These are phyloP conservation scores for Silene noctiflora DNA, from an alignment of 179 eudicot species.

Conservation along the genomic window DNA sequence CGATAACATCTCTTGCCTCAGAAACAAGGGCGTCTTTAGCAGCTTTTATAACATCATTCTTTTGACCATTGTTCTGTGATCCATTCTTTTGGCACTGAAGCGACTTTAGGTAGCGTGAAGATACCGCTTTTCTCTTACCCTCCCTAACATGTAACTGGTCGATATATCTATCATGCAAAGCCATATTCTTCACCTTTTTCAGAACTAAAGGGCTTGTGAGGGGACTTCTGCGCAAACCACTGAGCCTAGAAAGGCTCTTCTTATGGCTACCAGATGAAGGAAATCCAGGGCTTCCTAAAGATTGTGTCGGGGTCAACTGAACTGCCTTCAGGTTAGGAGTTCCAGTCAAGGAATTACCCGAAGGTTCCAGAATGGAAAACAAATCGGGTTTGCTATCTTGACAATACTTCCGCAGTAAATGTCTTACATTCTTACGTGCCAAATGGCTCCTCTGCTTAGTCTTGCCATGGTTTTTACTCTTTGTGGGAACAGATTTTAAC, in stretches of 20 bases:
- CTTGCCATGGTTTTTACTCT: slow-evolving; percentile 34
- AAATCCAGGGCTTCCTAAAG: background rate
- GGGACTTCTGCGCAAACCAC: slow-evolving; percentile 31
- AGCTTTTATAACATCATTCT: slow-evolving; percentile 37
- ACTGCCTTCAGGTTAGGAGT: slow-evolving; percentile 21
- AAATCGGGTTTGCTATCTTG: slow-evolving; percentile 51
- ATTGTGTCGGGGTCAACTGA: slow-evolving; percentile 40
- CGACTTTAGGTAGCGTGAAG: slow-evolving; percentile 32
- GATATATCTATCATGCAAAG: slow-evolving; percentile 79
- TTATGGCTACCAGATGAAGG: slow-evolving; percentile 31
- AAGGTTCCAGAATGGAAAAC: slow-evolving; percentile 67
- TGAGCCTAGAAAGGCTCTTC: slow-evolving; percentile 48
- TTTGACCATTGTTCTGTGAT: slow-evolving; percentile 28
- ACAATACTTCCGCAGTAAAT: slow-evolving; percentile 53
- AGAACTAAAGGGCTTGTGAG: slow-evolving; percentile 76
- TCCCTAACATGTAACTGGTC: slow-evolving; percentile 74
- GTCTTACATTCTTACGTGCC: slow-evolving; percentile 63
- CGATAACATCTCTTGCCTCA: slow-evolving; percentile 62
- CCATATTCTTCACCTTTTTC: slow-evolving; percentile 76
- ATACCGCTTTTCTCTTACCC: slow-evolving; percentile 60
- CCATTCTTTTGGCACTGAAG: slow-evolving; percentile 21
- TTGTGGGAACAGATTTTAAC: slow-evolving; percentile 35
- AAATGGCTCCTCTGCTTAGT: slow-evolving; percentile 38
- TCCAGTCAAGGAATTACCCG: slow-evolving; percentile 30
- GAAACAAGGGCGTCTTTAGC: slow-evolving; percentile 66